Conservation (phyloP, 352 stramenopile species). For the Pythium dissimile region DNA sequence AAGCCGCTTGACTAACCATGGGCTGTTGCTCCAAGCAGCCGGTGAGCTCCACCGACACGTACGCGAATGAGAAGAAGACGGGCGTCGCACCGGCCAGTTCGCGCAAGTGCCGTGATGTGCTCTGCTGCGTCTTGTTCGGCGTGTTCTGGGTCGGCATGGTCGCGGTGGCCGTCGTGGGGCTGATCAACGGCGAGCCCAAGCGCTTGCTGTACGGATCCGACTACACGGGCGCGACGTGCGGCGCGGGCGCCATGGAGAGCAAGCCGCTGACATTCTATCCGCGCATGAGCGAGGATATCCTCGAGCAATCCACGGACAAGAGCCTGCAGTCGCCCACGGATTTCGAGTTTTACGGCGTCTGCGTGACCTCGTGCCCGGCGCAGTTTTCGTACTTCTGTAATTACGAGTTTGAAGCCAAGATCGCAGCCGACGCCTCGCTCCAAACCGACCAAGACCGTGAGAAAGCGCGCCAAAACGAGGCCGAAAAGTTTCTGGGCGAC, state of each 20-base stretch:
- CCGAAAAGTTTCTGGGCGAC: constrained; percentile 33
- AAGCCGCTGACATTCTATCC: constrained; percentile 69
- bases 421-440: constrained; percentile 43
- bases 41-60: constrained; percentile 31
- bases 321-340: constrained; percentile 42
- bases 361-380: constrained; percentile 53
- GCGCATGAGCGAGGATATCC: constrained; percentile 74
- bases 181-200: constrained; percentile 63
- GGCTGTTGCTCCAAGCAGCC: constrained; percentile 64
- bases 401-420: constrained; percentile 54
- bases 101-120: constrained; percentile 58
- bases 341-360: constrained; percentile 73
- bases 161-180: constrained; percentile 54
- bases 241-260: constrained; percentile 34
- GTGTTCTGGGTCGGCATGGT: constrained; percentile 83
- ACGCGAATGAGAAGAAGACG: constrained; percentile 20
- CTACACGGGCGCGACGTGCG: constrained; percentile 74
- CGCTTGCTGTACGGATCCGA: constrained; percentile 77
- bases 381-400: constrained; percentile 60
- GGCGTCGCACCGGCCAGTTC: constrained; percentile 50
- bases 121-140: constrained; percentile 75
- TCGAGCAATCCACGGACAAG: constrained; percentile 47
- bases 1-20: too few relatives aligned
- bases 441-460: constrained; percentile 43
- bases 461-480: constrained; percentile 38